phyloP scores from a whole-genome alignment of 306 rosid species.

The Pyrus betulifolia region DNA sequence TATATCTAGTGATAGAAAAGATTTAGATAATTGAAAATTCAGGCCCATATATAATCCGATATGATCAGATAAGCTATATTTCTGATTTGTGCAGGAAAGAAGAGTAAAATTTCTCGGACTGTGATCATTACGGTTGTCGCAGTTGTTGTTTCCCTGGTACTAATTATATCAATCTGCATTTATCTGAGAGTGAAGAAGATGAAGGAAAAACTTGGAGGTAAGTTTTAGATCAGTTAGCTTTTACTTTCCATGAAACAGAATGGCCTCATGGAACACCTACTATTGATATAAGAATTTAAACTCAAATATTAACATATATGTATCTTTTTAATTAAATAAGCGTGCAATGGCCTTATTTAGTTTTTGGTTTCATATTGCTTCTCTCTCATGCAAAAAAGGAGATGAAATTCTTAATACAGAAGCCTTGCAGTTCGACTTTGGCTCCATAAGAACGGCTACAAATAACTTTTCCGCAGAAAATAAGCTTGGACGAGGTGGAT shows the following conservation, averaged over 20 bases:
- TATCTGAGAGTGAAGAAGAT: not conserved
- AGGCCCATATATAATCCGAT: not conserved
- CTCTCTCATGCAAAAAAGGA: not conserved
- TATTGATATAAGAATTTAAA: not conserved
- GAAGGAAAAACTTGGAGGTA: constrained; percentile 1
- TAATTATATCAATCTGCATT: not conserved
- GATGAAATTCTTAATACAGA: constrained; percentile 10
- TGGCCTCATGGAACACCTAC: too few relatives aligned
- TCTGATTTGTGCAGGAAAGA: not conserved
- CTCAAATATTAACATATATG: too few relatives aligned
- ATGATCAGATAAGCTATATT: not conserved
- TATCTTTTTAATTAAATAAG: too few relatives aligned
- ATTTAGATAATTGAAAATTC: not conserved
- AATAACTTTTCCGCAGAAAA: constrained; percentile 4
- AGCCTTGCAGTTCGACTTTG: constrained; percentile 5
- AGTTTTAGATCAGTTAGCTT: not conserved
- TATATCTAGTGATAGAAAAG: not conserved
- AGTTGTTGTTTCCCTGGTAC: not conserved
- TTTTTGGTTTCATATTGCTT: not conserved
- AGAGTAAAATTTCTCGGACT: not conserved
- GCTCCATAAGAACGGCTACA: constrained; percentile 4
- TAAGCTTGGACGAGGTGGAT: constrained; percentile 13
- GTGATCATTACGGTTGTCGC: constrained; percentile 1
- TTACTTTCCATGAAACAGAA: not conserved
- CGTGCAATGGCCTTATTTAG: not conserved